Evolutionary conservation across 2,329 filamentous ascomycete genomes (phyloP).

Genomic region (Aureobasidium zeae): DNA sequence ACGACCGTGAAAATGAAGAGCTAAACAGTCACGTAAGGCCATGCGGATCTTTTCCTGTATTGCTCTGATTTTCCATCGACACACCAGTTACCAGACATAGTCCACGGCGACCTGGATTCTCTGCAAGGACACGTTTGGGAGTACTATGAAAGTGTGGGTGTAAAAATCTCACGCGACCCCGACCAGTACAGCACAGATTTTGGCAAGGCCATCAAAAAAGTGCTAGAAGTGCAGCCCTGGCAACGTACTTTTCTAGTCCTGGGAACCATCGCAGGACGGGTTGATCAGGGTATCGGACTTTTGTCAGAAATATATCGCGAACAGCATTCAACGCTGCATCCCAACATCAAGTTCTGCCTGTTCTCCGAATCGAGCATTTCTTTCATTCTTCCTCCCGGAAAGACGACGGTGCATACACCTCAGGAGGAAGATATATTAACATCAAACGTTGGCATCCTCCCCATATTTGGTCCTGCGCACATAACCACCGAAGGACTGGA

Average conservation of each 20-base stretch:
- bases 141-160: constrained; percentile 55
- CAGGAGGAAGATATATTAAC: constrained; percentile 48
- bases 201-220: constrained; percentile 60
- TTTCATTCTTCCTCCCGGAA: constrained; percentile 64
- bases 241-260: constrained; percentile 56
- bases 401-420: constrained; percentile 59
- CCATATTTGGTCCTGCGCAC: constrained; percentile 65
- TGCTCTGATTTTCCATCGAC: constrained; percentile 21
- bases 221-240: constrained; percentile 37
- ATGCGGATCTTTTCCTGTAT: neutral
- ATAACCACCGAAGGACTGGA: constrained; percentile 75
- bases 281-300: constrained; percentile 86
- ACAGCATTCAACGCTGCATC: constrained; percentile 30
- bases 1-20: neutral
- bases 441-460: constrained; percentile 77
- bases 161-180: constrained; percentile 58
- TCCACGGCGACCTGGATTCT: constrained; percentile 90
- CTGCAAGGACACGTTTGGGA: constrained; percentile 51
- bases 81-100: constrained; percentile 42
- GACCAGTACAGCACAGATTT: constrained; percentile 91
- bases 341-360: constrained; percentile 55
- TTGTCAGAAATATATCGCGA: constrained; percentile 69
- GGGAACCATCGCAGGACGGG: constrained; percentile 77
- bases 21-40: constrained; percentile 13
- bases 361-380: constrained; percentile 74